These are phyloP conservation scores for Monosporozyma solicola DNA, from an alignment of 805 yeast genomes.

Conservation along the genomic window DNA sequence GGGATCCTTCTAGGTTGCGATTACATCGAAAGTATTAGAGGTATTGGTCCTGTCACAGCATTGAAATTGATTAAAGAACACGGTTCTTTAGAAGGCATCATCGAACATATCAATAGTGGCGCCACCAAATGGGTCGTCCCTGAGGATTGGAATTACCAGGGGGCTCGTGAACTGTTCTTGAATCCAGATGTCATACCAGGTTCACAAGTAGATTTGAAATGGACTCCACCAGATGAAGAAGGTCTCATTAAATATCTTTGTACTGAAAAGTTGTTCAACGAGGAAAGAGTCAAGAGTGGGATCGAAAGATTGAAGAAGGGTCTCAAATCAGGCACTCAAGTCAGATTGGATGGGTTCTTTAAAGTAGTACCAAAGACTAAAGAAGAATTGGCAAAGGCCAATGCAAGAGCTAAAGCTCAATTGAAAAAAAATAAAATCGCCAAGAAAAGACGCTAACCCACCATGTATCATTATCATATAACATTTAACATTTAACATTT, in stretches of 20 bases:
- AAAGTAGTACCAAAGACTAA: conserved; percentile 50
- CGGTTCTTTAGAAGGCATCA: conserved; percentile 68
- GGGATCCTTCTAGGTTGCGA: conserved; percentile 95
- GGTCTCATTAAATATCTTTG: conserved; percentile 80
- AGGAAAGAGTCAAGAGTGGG: conserved; percentile 83
- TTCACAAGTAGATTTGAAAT: conserved; percentile 58
- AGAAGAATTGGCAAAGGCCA: conserved; percentile 33
- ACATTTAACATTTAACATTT: neutral
- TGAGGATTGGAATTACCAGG: conserved; percentile 88
- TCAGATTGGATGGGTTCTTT: conserved; percentile 87
- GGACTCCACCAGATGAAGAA: conserved; percentile 83
- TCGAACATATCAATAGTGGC: conserved; percentile 42
- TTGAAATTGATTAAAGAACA: conserved; percentile 80
- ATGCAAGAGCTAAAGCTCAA: conserved; percentile 25
- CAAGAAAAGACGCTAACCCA: conserved; percentile 14
- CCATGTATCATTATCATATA: neutral
- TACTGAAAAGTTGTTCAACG: conserved; percentile 81
- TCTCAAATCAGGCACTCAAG: conserved; percentile 78
- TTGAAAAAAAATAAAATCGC: conserved; percentile 20
- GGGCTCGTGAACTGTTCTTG: conserved; percentile 75
- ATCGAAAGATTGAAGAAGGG: conserved; percentile 80
- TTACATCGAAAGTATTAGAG: conserved; percentile 90
- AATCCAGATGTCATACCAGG: conserved; percentile 71
- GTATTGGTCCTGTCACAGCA: conserved; percentile 95
- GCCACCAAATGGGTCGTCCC: conserved; percentile 66